Conservation (phyloP, 2,329 filamentous ascomycete species). For the Epichloe typhina region DNA sequence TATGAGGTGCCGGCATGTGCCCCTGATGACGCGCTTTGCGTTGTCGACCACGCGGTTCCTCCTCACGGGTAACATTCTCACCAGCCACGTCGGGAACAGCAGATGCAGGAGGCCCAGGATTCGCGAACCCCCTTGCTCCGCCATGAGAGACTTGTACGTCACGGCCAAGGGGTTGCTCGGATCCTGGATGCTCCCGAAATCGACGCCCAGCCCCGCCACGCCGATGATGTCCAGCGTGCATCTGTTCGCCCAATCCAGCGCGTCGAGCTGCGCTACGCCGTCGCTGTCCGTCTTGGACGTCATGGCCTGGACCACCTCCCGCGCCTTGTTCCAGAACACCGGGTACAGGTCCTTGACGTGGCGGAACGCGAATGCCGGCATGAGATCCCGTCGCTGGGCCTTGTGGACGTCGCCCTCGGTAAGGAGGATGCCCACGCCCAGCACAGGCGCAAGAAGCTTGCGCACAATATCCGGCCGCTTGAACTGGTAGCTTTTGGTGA, state of each 20-base stretch:
- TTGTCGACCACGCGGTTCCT: constrained; percentile 52
- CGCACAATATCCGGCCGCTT: constrained; percentile 45
- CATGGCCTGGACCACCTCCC: constrained; percentile 54
- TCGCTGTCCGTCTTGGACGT: constrained; percentile 21
- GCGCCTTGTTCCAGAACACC: constrained; percentile 67
- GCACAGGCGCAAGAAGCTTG: constrained; percentile 43
- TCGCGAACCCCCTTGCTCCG: constrained; percentile 30
- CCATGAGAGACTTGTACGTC: constrained; percentile 43
- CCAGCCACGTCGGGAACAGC: constrained; percentile 50
- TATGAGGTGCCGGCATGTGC: constrained; percentile 56
- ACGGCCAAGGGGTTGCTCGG: constrained; percentile 44
- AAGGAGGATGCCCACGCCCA: constrained; percentile 61
- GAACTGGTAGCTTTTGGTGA: constrained; percentile 57
- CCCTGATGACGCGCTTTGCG: constrained; percentile 47
- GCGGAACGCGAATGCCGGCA: constrained; percentile 74
- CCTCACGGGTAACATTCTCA: constrained; percentile 52
- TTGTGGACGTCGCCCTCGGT: constrained; percentile 89
- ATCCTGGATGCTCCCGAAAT: constrained; percentile 54
- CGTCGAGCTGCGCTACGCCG: constrained; percentile 35
- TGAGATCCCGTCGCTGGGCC: constrained; percentile 62
- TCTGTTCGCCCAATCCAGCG: constrained; percentile 50
- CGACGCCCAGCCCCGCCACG: constrained; percentile 54
- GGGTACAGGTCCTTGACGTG: constrained; percentile 78
- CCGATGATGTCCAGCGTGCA: constrained; percentile 67
- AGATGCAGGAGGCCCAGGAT: constrained; percentile 44